A percentile compares a stretch with the other conserved stretches of the same genome.
These are phyloP conservation scores for Chaetomium fimeti DNA, from an alignment of 495 filamentous ascomycete genomes.

Conservation along the genomic window DNA sequence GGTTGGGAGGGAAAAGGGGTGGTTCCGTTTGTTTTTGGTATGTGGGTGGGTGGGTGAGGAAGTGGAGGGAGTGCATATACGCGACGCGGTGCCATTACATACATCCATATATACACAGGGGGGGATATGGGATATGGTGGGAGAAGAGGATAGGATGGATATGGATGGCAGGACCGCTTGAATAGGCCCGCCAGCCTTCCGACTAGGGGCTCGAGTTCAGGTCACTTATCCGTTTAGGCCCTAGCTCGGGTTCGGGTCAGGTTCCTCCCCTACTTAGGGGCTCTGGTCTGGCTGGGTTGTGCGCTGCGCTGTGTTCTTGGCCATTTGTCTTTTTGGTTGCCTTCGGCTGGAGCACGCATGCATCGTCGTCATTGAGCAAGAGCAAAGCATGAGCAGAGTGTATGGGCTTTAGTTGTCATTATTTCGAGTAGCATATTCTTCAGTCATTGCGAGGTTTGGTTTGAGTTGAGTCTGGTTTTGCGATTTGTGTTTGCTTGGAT, in stretches of 20 bases:
- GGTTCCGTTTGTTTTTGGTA: not conserved
- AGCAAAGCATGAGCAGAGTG: slow-evolving; percentile 6
- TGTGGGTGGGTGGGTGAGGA: too few relatives aligned
- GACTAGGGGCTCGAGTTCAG: not conserved
- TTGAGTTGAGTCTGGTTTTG: not conserved
- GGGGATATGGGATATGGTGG: not conserved
- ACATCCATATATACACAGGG: not conserved
- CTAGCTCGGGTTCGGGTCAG: not conserved
- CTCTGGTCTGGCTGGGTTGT: not conserved
- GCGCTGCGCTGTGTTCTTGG: not conserved
- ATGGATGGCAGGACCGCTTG: not conserved
- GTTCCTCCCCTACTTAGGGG: not conserved
- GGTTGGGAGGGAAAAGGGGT: not conserved
- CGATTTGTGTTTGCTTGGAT: not conserved
- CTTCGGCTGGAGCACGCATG: not conserved
- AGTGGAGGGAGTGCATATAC: slow-evolving; percentile 2
- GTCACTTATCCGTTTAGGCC: not conserved
- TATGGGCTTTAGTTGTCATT: not conserved
- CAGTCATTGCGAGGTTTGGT: not conserved
- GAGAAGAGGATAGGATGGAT: not conserved
- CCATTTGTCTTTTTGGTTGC: not conserved
- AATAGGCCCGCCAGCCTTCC: not conserved
- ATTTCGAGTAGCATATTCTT: not conserved
- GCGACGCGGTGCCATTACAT: not conserved
- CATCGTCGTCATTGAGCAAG: not conserved